These are phyloP conservation scores for Yamadazyma laniorum DNA, from an alignment of 805 yeast genomes.

Conservation along the genomic window DNA sequence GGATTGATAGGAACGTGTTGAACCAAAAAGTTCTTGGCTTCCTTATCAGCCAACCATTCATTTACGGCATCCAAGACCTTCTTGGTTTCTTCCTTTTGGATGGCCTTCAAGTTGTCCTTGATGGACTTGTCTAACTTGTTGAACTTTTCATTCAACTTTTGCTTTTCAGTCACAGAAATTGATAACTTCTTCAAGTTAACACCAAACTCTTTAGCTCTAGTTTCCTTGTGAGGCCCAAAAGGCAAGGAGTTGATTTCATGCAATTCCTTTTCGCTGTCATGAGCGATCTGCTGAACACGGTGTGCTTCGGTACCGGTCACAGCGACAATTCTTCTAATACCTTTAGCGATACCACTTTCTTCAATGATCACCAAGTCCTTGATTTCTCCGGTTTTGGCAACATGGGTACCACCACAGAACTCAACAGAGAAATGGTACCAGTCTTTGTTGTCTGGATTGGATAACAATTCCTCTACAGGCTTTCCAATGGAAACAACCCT, in stretches of 20 bases:
- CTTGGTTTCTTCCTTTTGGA: constrained; percentile 86
- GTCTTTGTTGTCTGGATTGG: constrained; percentile 64
- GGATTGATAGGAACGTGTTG: constrained; percentile 68
- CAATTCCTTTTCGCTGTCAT: constrained; percentile 63
- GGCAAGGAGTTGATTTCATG: constrained; percentile 59
- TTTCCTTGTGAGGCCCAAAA: constrained; percentile 77
- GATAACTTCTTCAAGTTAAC: constrained; percentile 79
- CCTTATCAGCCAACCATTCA: constrained; percentile 54
- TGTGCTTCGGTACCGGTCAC: constrained; percentile 91
- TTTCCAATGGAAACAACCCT: constrained; percentile 96
- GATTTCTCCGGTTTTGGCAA: constrained; percentile 86
- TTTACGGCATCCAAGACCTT: constrained; percentile 76
- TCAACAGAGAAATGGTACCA: constrained; percentile 85
- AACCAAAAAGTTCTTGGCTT: constrained; percentile 57
- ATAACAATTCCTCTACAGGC: constrained; percentile 77
- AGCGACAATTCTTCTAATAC: constrained; percentile 96
- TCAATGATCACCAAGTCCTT: constrained; percentile 86
- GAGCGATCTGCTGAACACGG: constrained; percentile 83
- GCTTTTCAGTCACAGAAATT: constrained; percentile 80
- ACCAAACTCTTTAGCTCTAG: constrained; percentile 76
- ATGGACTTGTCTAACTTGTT: constrained; percentile 77
- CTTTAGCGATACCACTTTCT: constrained; percentile 98
- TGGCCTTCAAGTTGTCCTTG: constrained; percentile 82
- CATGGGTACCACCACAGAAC: constrained; percentile 99
- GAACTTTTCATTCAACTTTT: constrained; percentile 70